Conservation (phyloP, 2,329 filamentous ascomycete genomes). For the Phaeoacremonium minimum region DNA sequence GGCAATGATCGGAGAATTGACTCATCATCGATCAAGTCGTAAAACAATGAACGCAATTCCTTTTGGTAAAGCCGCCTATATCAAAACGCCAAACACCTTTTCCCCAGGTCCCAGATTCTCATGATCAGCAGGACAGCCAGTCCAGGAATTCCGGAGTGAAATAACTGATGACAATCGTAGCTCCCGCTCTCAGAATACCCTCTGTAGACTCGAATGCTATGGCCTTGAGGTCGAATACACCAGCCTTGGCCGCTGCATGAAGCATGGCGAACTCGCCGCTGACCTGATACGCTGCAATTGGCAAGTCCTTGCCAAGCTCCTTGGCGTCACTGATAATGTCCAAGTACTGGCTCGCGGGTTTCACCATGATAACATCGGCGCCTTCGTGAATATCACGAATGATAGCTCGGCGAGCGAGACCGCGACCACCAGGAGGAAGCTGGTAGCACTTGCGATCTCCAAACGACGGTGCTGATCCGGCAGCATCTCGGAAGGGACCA, state of each 20-base stretch:
- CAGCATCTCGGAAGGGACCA: conserved; percentile 94
- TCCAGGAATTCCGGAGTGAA: conserved; percentile 80
- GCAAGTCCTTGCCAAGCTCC: conserved; percentile 86
- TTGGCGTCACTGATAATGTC: conserved; percentile 98
- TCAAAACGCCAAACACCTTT: not conserved
- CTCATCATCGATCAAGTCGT: no score
- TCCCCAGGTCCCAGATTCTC: no score
- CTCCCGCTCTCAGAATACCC: conserved; percentile 87
- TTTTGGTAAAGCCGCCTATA: no score
- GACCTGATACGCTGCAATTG: conserved; percentile 93
- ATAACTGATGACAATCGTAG: conserved; percentile 90
- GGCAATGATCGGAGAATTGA: no score
- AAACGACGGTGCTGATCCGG: conserved; percentile 84
- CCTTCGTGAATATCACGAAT: conserved; percentile 86
- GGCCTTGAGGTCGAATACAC: conserved; percentile 88
- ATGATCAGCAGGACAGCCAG: conserved; percentile 51
- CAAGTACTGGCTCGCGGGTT: conserved; percentile 91
- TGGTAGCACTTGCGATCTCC: conserved; percentile 97
- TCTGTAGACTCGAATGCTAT: conserved; percentile 96
- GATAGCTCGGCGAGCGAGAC: conserved; percentile 87
- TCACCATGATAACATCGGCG: conserved; percentile 98
- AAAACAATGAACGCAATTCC: no score
- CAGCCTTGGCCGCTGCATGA: conserved; percentile 89
- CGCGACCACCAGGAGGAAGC: conserved; percentile 85
- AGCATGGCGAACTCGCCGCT: conserved; percentile 98